Base-by-base conservation (phyloP, 306 rosid species). In the Herpetospermum pedunculosum region DNA sequence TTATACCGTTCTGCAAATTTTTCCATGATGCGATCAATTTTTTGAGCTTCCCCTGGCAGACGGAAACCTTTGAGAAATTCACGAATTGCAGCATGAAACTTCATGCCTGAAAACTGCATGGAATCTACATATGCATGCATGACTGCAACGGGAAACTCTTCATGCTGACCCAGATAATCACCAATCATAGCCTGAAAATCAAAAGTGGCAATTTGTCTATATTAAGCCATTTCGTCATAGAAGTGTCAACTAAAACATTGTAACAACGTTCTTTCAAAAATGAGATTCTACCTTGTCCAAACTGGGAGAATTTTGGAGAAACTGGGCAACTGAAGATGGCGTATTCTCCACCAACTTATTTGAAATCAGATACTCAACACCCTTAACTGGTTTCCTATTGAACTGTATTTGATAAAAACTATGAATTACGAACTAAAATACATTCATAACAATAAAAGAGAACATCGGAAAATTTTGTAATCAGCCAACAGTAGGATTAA, bases 41-140 rank as follows among this genome's bases (percentile, higher is more conserved):
- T 95, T 84, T 95, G 99, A 86, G 99, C 97, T 82, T 95, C 99
- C 71, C 99, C 99, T 3, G 99, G 97, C 82, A 92, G 97, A 54
- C 96, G 91, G 73, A 95, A 95, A 47, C 97, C 97, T 89, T 88
- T 95, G 73, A 95, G 97, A 83, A 95, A 90, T 83, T 91, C 99
- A 80, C 99, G 96, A 81, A 95, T 92, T 72, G 99, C 96, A 70
- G 83, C 53, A 76, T 89, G 86, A 85, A 95, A 95, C 88, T 92
- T 95, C 96, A 95, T 87, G 78, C 87, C 96, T 52, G 89, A 88
- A 80, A 95, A 92, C 26, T 88, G 80, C 96, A 95, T 92, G 77
- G 92, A 89, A 86, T 88, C 97, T 64, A 95, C 96, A 85, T 83
- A 95, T 23, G 96, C 91, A 86, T 95, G 97, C 99, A 95, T 95